Evolutionary conservation across 257 asterid genomes (phyloP), one percentile per base, ranked within the genome.

Genomic region (Penstemon davidsonii): DNA sequence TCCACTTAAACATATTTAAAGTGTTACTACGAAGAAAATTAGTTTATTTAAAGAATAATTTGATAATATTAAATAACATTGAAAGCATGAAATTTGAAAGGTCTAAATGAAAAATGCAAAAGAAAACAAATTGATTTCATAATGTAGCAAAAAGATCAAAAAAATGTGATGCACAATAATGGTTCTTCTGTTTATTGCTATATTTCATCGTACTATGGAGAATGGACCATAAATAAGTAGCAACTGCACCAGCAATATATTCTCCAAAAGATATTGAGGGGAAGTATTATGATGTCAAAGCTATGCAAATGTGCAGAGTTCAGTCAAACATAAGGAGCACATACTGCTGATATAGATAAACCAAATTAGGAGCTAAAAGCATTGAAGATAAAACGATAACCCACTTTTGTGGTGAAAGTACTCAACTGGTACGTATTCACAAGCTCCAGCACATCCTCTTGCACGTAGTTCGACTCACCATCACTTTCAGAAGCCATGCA

Each of bases 351-450:
- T 18, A 45, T 46, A 56, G n/a, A 51, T 8, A 69, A 46, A 45
- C 33, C 7, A 50, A 53, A 19, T n/a, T 66, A 46, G 67, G 51
- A 58, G 57, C 62, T 13, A 19, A 25, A 25, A 25, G 33, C 33
- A 2, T 25, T 25, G 45, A 73, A 66, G 81, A 74, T 62, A 75
- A 80, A 77, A 74, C 66, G 74, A 75, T 55, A 75, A 86, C 96
- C 84, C 85, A 91, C 97, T 87, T 91, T 86, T 78, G 86, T 78
- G 40, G 81, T 81, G 87, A 83, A 88, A 82, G 91, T 77, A 86
- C 93, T 91, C 97, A 91, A 88, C 86, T 82, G 93, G 87, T 84
- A 87, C 74, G 79, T 75, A 62, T 84, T 82, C 79, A 91, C 84
- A 66, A 91, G 87, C 79, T 85, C 92, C 71, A 63, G 70, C 68